A percentile compares a stretch with the other conserved stretches of the same genome.
These are phyloP conservation scores for Cystobasidiaceae sp. DNA, from an alignment of 1,284 basidiomycete species.

Conservation along the genomic window DNA sequence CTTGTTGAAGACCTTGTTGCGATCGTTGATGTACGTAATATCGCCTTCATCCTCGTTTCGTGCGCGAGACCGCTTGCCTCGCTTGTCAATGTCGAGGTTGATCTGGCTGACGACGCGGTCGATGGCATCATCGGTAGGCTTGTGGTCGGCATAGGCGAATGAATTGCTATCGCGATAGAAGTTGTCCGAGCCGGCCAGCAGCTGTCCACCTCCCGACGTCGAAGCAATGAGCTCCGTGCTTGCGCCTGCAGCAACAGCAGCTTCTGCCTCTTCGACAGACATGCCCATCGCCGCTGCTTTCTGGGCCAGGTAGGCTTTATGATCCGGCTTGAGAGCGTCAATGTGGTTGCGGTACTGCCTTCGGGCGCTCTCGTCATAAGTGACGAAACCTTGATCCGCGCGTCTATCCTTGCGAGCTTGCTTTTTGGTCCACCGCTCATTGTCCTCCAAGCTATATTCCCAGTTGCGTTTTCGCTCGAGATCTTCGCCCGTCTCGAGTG, in stretches of 20 bases:
- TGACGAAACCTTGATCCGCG: slow-evolving; percentile 76
- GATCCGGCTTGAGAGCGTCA: slow-evolving; percentile 76
- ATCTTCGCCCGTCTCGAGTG: slow-evolving; percentile 73
- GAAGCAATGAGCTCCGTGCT: slow-evolving; percentile 13
- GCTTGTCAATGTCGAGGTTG: slow-evolving; percentile 84
- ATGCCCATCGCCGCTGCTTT: slow-evolving; percentile 73
- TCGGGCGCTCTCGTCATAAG: slow-evolving; percentile 81
- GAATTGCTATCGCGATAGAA: slow-evolving; percentile 76
- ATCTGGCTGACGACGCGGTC: slow-evolving; percentile 87
- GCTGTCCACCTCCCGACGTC: background rate
- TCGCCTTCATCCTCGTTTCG: slow-evolving; percentile 86
- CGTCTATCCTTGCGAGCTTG: slow-evolving; percentile 64
- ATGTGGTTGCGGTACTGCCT: slow-evolving; percentile 86
- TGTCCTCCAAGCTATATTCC: slow-evolving; percentile 91
- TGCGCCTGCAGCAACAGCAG: too few relatives aligned
- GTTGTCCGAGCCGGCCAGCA: slow-evolving; percentile 55
- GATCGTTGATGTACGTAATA: slow-evolving; percentile 98
- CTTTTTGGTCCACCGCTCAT: slow-evolving; percentile 89
- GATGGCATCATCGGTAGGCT: slow-evolving; percentile 88
- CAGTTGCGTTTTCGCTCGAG: slow-evolving; percentile 74
- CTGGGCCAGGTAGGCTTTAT: slow-evolving; percentile 75
- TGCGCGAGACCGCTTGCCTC: slow-evolving; percentile 78
- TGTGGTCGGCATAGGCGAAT: slow-evolving; percentile 67
- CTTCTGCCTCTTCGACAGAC: slow-evolving; percentile 48
- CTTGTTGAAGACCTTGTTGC: slow-evolving; percentile 98